Evolutionary conservation across 768 basidiomycete genomes (phyloP), one percentile per base, ranked within the genome.

Genomic region (Mycena sanguinolenta): DNA sequence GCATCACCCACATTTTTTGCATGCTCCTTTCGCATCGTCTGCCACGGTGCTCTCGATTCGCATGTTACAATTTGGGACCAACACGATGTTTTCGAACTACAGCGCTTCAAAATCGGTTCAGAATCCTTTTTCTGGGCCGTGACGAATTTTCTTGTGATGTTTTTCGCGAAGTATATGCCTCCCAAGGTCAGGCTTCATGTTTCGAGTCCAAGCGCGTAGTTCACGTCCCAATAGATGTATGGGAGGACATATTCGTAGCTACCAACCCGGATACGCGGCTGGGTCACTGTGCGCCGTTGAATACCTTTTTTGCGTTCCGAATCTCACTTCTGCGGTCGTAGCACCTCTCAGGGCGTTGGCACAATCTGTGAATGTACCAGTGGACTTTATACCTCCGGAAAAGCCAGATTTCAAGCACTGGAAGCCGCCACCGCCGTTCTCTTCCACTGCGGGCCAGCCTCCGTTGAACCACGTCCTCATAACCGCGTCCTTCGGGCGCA

Each of bases 401-500:
- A 90, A 87, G 61, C 69, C 82, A 1, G 90, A 88, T 1, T 92
- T 96, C 80, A 88, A 82, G 74, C 76, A 80, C 38, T 96, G 93
- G 91, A 79, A 83, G 83, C 82, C 81, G 32, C 78, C 81, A 85
- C 82, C 84, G 77, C 76, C 89, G 78, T 76, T 81, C 75, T 64
- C 80, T 80, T 12, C 86, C 34, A 57, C 36, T 65, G 67, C 34
- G 44, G 57, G 74, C 21, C 79, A 79, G 21, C 80, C 82, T 3
- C 78, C 77, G 27, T 42, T 75, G 4, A 79, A 84, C 16, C 88
- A 93, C 69, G 76, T 97, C 34, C 84, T 98, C 12, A 76, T 98
- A 8, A 96, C 96, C 0, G 95, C 96, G 8, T 97, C 96, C 0
- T 97, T 97, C 72, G 96, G 96, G 0, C 92, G 93, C 54, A 95